Base-by-base conservation (phyloP, 768 basidiomycete genomes). In the Tylopilus subfusipes region DNA sequence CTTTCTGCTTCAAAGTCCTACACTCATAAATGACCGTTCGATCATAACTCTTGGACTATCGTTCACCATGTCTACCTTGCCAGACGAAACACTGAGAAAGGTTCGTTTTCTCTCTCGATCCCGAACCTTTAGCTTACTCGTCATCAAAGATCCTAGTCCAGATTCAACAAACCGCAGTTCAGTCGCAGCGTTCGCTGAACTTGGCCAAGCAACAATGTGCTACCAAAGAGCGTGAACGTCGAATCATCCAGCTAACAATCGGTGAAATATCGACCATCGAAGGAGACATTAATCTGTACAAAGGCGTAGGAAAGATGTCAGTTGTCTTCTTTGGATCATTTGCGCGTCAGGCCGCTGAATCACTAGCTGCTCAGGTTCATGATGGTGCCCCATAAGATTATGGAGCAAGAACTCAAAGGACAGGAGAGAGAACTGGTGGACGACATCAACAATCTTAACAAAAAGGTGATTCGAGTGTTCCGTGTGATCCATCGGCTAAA, bases 301-400 rank as follows among this genome's bases (percentile, higher is more conserved):
- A 89, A 65, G 95, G 95, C 44, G 90, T 98, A 42, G 95, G 95
- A 30, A 98, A 98, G 74, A 96, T 96, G 95, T 95, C 59, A 57
- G 52, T 60, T 21, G 46, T 25, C 33, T 39, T 47, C 22, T 7
- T 40, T 22, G 39, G 1, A 22, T 22, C 21, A 7, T 47, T 50
- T 42, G 38, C 38, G 42, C 42, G 21, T 29, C 34, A 19, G 43
- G 14, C 39, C 18, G 24, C 42, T 25, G 50, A 43, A 42, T 61
- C 42, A 52, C 25, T 3, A 30, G 48, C 11, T 48, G 47, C 22
- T 6, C 57, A 97, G 94, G 92, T 98, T 98, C 71, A 82, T 98
- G 81, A 82, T 85, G 75, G 84, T 90, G 6, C 91, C 92, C 25
- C 81, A 90, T 48, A 79, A 78, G 45, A 72, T 75, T n/a, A 89